Percentiles rank a stretch among this genome's conserved stretches.
phyloP scores from a whole-genome alignment of 129 eudicot genomes.

The carrot (Daucus carota) region DH1_v3.0 NC_030387.2:31466501-31467000 shows the following conservation, averaged over 20 bases:
- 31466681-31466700: slow-evolving; percentile 5
- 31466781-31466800: not conserved
- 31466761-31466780: not conserved
- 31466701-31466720: slow-evolving; percentile 3
- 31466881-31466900: slow-evolving; percentile 6
- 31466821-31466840: not conserved
- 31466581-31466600: not conserved
- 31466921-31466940: slow-evolving; percentile 4
- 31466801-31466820: too few relatives aligned
- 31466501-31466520: slow-evolving; percentile 5
- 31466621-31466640: slow-evolving; percentile 1
- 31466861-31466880: slow-evolving; percentile 7
- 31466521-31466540: slow-evolving; percentile 2
- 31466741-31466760: slow-evolving; percentile 9
- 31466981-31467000: not conserved
- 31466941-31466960: not conserved
- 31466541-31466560: slow-evolving; percentile 7
- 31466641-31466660: slow-evolving; percentile 3
- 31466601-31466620: slow-evolving; percentile 8
- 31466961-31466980: not conserved
- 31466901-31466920: slow-evolving; percentile 6
- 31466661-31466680: slow-evolving; percentile 9
- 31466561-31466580: slow-evolving; percentile 4
- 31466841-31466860: not conserved
- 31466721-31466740: slow-evolving; percentile 8